Evolutionary conservation across 208 protist genomes (phyloP), one percentile per base, ranked within the genome.

Genomic region (Leishmania mexicana): DNA sequence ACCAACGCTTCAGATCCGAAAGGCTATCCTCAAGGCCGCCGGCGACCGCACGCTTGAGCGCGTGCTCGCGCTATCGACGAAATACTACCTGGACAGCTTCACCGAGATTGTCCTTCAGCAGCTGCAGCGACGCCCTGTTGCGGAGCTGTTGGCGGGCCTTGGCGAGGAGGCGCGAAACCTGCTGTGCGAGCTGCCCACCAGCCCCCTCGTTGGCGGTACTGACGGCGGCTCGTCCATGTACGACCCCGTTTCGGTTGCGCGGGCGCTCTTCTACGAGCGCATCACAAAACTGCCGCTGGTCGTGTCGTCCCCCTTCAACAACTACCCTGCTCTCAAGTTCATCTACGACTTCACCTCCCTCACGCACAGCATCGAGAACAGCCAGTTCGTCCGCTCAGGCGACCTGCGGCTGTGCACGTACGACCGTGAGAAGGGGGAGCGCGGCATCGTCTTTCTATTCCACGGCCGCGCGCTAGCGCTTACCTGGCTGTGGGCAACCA

Each of bases 1-100:
- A 2, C 88, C 90, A 5, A 86, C 85, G 40, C 81, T 95, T 35
- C 85, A 93, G 76, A 75, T 87, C 17, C 88, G 87, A 45, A 92
- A 93, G 64, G 86, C 86, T 0, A 92, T 95, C 47, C 80, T 95
- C 40, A 95, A 95, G 80, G 92, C 92, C 10, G 92, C 92, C 1
- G 92, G 92, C 10, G 92, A 95, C 71, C 88, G 92, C 35, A 95
- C 92, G 1, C 76, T 95, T 31, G 92, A 95, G 81, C 86, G 89
- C 1, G 92, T 92, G 75, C 88, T 93, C 5, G 87, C 87, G 5
- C 87, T 95, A 42, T 85, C 88, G 60, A 84, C 87, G 6, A 89
- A 85, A 80, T 76, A 87, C 35, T 88, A 88, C 49, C 79, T 88
- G 24, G 86, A 90, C 73, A 84, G 92, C 75, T 93, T 92, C 49